Evolutionary conservation across 345 rosid species (phyloP).

Genomic region (Lepidium africanum): DNA sequence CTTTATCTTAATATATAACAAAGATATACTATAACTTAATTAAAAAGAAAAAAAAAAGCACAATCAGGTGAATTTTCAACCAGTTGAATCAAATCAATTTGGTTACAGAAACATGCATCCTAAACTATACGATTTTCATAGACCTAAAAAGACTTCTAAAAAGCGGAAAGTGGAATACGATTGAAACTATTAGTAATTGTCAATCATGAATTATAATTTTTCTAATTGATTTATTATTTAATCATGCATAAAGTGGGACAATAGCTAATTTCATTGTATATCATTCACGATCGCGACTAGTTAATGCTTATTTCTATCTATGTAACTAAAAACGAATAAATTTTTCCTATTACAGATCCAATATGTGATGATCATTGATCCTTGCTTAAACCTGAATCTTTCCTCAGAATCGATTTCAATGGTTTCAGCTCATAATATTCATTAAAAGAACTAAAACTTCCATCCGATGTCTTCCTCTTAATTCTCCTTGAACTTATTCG

Average conservation of each 20-base stretch:
- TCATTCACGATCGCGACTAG: not conserved
- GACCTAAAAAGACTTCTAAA: too few species aligned
- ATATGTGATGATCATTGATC: not conserved
- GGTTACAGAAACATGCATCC: too few species aligned
- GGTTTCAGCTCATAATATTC: constrained; percentile 13
- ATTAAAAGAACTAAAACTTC: constrained; percentile 11
- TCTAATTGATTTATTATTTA: not conserved
- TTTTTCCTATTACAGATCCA: not conserved
- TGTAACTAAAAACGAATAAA: not conserved
- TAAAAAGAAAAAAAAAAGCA: too few species aligned
- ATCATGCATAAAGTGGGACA: not conserved
- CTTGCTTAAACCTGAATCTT: not conserved
- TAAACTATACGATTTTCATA: too few species aligned
- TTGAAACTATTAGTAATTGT: too few species aligned
- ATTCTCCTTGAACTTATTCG: constrained; percentile 24
- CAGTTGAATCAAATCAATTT: too few species aligned
- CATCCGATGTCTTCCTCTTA: constrained; percentile 18
- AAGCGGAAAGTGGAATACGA: too few species aligned
- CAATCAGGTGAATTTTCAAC: too few species aligned
- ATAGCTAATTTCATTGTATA: not conserved
- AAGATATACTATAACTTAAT: too few species aligned
- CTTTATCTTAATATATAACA: too few species aligned
- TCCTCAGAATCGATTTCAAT: constrained; percentile 27
- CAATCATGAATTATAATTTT: not conserved
- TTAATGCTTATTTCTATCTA: too few species aligned